Percentiles rank a stretch among this genome's conserved stretches.
phyloP scores from a whole-genome alignment of 148 eudicot species.

The Vaccinium darrowii region DNA sequence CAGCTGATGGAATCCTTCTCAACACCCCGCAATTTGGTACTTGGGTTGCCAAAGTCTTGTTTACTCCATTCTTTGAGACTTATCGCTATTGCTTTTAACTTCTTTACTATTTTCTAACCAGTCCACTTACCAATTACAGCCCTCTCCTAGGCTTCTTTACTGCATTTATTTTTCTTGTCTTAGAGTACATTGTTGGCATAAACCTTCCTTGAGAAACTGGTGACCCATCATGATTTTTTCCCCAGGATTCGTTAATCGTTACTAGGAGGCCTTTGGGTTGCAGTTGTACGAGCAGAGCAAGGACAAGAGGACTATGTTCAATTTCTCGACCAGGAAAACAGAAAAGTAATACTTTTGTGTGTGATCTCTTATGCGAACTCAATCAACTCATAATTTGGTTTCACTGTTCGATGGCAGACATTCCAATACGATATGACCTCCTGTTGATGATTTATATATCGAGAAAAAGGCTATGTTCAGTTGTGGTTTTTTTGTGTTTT shows the following conservation, averaged over 20 bases:
- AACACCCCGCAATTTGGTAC: too few species aligned
- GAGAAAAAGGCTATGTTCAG: neutral
- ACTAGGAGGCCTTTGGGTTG: constrained; percentile 69
- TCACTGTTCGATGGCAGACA: neutral
- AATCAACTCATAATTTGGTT: neutral
- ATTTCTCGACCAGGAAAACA: constrained; percentile 55
- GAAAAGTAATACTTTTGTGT: constrained; percentile 54
- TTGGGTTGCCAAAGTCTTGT: too few species aligned
- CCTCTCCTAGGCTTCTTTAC: too few species aligned
- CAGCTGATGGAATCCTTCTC: too few species aligned
- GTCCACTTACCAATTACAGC: too few species aligned
- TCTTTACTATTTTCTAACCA: too few species aligned
- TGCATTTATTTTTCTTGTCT: neutral
- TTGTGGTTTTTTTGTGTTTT: neutral
- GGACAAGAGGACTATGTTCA: constrained; percentile 61
- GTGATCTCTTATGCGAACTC: constrained; percentile 3
- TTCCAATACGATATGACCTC: neutral
- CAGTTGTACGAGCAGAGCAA: constrained; percentile 48
- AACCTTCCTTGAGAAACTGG: too few species aligned
- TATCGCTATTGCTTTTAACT: too few species aligned
- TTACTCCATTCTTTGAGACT: too few species aligned
- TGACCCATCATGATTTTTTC: neutral
- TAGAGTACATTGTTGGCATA: neutral
- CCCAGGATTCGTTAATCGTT: constrained; percentile 68
- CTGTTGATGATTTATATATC: neutral